Evolutionary conservation across 208 protist species (phyloP).

Genomic region (Crithidia thermophila): DNA sequence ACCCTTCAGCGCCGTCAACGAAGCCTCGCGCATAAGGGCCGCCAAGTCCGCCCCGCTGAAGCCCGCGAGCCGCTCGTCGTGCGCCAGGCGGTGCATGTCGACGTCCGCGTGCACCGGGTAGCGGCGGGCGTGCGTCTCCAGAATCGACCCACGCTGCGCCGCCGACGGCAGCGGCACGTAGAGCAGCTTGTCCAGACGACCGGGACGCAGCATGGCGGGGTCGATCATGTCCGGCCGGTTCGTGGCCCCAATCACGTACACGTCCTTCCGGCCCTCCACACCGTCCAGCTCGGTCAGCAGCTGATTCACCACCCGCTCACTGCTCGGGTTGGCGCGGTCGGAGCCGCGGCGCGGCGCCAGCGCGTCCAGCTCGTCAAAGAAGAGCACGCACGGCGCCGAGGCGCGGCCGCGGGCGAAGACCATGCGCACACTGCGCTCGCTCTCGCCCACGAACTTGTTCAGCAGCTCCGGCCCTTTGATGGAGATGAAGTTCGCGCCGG

Average conservation of each 20-base stretch:
- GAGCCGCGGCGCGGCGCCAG: conserved; percentile 94
- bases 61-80: conserved; percentile 77
- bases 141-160: conserved; percentile 87
- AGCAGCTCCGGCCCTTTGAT: conserved; percentile 99
- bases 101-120: conserved; percentile 87
- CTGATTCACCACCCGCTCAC: conserved; percentile 99
- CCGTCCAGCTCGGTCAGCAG: conserved; percentile 99
- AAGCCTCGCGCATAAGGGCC: conserved; percentile 93
- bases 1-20: conserved; percentile 81
- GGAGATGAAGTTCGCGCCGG: conserved; percentile 98
- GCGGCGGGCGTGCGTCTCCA: conserved; percentile 88
- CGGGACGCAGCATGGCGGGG: conserved; percentile 97
- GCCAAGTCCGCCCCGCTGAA: conserved; percentile 97
- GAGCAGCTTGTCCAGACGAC: conserved; percentile 97
- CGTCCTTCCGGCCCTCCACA: conserved; percentile 93
- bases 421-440: conserved; percentile 97
- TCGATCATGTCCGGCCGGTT: conserved; percentile 99
- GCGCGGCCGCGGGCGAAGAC: conserved; percentile 95
- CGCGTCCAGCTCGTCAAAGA: conserved; percentile 99
- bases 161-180: conserved; percentile 96
- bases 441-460: conserved; percentile 99
- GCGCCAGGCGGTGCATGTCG: conserved; percentile 78
- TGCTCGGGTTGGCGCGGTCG: conserved; percentile 88
- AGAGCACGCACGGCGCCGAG: conserved; percentile 98
- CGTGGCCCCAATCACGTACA: conserved; percentile 99